These are phyloP conservation scores for Paraphaeosphaeria sporulosa DNA, from an alignment of 2,329 filamentous ascomycete genomes.

Conservation along the genomic window DNA sequence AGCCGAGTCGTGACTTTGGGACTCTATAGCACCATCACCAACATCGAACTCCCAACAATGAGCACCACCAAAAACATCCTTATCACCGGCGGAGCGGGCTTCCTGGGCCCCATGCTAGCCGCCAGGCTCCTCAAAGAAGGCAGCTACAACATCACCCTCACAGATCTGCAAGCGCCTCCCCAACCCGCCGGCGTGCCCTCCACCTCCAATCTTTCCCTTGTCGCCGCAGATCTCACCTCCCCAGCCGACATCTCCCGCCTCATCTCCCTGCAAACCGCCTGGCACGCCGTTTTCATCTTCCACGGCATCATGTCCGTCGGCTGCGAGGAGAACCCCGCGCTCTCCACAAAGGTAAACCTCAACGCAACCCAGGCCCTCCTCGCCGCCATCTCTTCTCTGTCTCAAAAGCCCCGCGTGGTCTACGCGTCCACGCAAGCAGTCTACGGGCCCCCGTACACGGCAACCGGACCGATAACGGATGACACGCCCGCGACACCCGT, in stretches of 20 bases:
- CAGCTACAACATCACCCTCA: conserved; percentile 57
- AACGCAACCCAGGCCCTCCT: conserved; percentile 63
- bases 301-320: conserved; percentile 72
- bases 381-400: conserved; percentile 49
- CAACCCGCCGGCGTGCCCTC: conserved; percentile 53
- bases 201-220: neutral
- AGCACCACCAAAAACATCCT: conserved; percentile 51
- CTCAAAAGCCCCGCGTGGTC: conserved; percentile 51
- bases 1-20: neutral
- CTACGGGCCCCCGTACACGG: conserved; percentile 44
- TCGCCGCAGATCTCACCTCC: conserved; percentile 25
- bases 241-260: conserved; percentile 32
- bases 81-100: conserved; percentile 68
- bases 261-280: neutral
- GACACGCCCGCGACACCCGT: conserved; percentile 1
- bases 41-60: neutral
- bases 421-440: conserved; percentile 68
- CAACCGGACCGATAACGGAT: neutral
- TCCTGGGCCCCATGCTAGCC: conserved; percentile 65
- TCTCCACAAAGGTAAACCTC: conserved; percentile 65
- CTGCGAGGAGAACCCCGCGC: conserved; percentile 65
- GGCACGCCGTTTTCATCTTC: conserved; percentile 58
- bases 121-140: conserved; percentile 58
- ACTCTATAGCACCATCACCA: too few species aligned
- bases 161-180: conserved; percentile 62